phyloP scores from a whole-genome alignment of 768 basidiomycete species.

The Pholiota conissans region DNA sequence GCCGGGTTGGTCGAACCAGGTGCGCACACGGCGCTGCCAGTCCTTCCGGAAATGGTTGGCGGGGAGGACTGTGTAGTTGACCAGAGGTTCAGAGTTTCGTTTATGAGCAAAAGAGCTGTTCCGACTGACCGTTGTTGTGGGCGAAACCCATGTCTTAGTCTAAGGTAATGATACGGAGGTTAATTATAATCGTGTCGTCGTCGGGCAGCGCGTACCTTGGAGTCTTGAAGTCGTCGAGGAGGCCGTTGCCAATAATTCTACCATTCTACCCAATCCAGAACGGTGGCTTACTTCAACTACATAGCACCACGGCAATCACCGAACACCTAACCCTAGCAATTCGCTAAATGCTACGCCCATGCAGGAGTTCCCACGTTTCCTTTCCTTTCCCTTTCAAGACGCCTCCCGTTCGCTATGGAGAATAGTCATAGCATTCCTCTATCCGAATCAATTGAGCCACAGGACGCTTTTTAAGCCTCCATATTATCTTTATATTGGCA shows the following conservation, averaged over 20 bases:
- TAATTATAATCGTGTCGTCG: constrained; percentile 15
- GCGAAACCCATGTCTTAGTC: constrained; percentile 73
- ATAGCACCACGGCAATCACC: constrained; percentile 37
- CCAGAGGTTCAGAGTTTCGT: constrained; percentile 10
- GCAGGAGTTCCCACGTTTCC: constrained; percentile 8
- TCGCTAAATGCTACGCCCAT: background rate
- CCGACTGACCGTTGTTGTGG: constrained; percentile 74
- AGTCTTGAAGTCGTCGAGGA: constrained; percentile 48
- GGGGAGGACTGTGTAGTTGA: constrained; percentile 66
- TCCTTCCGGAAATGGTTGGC: constrained; percentile 98
- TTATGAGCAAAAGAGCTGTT: background rate
- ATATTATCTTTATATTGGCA: background rate
- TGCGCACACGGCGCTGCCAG: constrained; percentile 95
- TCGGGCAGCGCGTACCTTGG: constrained; percentile 34
- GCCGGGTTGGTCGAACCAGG: constrained; percentile 99
- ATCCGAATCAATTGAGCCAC: background rate
- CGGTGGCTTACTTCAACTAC: constrained; percentile 44
- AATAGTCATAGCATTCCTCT: background rate
- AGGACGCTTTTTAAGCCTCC: background rate
- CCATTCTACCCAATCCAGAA: constrained; percentile 24
- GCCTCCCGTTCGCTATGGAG: too few relatives aligned
- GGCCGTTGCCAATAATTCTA: constrained; percentile 36
- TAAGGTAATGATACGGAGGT: constrained; percentile 22
- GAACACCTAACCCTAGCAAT: constrained; percentile 34
- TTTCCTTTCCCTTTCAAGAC: constrained; percentile 4